phyloP scores from a whole-genome alignment of 106 monocot genomes.

The Chionographis japonica region DNA sequence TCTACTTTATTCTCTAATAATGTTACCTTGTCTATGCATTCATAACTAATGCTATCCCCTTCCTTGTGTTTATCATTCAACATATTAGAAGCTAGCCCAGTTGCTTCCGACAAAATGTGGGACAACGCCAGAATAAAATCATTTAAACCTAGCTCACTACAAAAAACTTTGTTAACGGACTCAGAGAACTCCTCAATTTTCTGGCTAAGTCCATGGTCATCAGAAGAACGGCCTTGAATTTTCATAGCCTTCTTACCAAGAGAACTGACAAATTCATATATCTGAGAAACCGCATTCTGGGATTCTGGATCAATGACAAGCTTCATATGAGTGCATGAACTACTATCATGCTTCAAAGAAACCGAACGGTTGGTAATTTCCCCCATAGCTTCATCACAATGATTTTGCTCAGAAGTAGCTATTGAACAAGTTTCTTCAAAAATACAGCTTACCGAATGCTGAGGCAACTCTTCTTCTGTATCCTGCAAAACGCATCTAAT shows the following conservation, averaged over 20 bases:
- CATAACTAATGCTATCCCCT: conserved; percentile 34
- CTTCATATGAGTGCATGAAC: conserved; percentile 10
- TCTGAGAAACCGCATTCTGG: conserved; percentile 48
- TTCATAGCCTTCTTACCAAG: conserved; percentile 38
- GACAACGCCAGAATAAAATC: conserved; percentile 56
- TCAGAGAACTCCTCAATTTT: conserved; percentile 54
- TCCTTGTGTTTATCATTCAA: conserved; percentile 28
- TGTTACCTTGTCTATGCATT: conserved; percentile 86
- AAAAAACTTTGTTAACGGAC: conserved; percentile 45
- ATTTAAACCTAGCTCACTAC: conserved; percentile 25
- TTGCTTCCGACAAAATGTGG: conserved; percentile 34
- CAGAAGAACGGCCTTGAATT: conserved; percentile 21
- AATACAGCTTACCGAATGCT: conserved; percentile 15
- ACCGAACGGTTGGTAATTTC: conserved; percentile 10
- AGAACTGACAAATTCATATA: conserved; percentile 49
- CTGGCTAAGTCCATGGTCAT: conserved; percentile 19
- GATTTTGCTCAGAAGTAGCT: conserved; percentile 13
- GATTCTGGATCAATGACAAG: conserved; percentile 31
- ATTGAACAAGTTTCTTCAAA: conserved; percentile 16
- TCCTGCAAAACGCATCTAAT: conserved; percentile 53
- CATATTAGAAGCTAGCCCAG: conserved; percentile 11
- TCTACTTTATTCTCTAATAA: conserved; percentile 65
- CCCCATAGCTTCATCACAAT: conserved; percentile 4
- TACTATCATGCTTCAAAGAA: conserved; percentile 2
- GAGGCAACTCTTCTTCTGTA: conserved; percentile 32